A percentile compares a stretch with the other conserved stretches of the same genome.
phyloP scores from a whole-genome alignment of 169 alveolate species.

The Plasmodium coatneyi region DNA sequence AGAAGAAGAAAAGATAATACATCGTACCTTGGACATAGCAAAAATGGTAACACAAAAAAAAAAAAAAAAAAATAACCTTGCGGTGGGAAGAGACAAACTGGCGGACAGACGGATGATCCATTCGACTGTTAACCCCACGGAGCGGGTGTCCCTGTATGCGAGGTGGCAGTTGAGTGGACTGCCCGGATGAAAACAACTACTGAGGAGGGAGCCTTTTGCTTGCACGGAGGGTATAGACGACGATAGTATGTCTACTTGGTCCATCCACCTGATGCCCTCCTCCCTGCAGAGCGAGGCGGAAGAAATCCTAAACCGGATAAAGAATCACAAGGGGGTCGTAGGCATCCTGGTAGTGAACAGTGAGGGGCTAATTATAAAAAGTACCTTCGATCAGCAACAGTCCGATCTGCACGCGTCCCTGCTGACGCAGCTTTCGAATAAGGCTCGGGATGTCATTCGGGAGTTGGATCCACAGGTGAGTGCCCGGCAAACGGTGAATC shows the following conservation, averaged over 20 bases:
- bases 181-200: not conserved
- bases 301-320: conserved; percentile 94
- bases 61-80: not conserved
- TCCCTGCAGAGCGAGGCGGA: conserved; percentile 87
- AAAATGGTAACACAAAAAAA: not conserved
- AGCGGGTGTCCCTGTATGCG: not conserved
- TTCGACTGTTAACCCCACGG: not conserved
- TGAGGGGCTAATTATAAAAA: conserved; percentile 90
- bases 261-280: not conserved
- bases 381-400: conserved; percentile 82
- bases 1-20: not conserved
- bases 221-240: not conserved
- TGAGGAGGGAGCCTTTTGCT: not conserved
- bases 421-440: conserved; percentile 86
- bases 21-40: not conserved
- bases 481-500: not conserved
- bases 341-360: conserved; percentile 92
- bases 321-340: conserved; percentile 94
- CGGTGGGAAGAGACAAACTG: not conserved
- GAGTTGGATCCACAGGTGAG: conserved; percentile 86
- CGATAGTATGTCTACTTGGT: not conserved
- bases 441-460: conserved; percentile 89
- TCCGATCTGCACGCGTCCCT: conserved; percentile 82
- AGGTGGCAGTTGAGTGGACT: not conserved
- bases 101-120: not conserved